Base-by-base conservation (phyloP, 257 asterid species). In the Salvia miltiorrhiza region DNA sequence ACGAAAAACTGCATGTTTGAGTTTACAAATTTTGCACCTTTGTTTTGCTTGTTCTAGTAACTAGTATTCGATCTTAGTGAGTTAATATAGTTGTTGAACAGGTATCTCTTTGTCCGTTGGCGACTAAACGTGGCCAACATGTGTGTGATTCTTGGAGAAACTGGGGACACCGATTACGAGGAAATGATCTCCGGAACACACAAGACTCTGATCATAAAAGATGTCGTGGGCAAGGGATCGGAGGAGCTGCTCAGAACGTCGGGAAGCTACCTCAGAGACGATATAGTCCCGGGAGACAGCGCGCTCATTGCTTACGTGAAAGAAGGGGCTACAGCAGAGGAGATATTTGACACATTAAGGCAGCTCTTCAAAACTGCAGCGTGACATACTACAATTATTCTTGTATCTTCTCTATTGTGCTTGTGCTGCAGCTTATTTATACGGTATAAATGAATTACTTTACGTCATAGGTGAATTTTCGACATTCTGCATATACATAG, bases 51-150 rank as follows among this genome's bases (percentile, higher is more conserved):
- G 1, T 26, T 12, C 35, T 17, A 10, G 30, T 26, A 55, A 19
- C 55, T 13, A 8, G 14, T 17, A 4, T 9, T 37, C 4, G 19
- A 9, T 35, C 8, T 35, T 19, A 35, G 24, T 32, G 5, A 41
- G 55, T 37, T 49, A 11, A 21, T 4, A 21, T 4, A 41, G 7
- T 16, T 41, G 9, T 35, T 30, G 12, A 37, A 64, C 45, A 91
- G 97, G 87, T 92, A 89, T 71, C 86, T 92, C 2, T 89, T 89
- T 63, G 98, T 89, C 2, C 89, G 97, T 17, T 87, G 98, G 98
- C 78, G 90, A 67, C 62, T 92, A 68, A 89, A 87, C 11, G 89
- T 92, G 63, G 85, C 94, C 6, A 87, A 89, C 54, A 85, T 89
- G 96, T 82, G 71, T n/a, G 94, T 92, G 41, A 72, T 92, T 66